Base-by-base conservation (phyloP, 2,329 filamentous ascomycete species). In the Tolypocladium album region DNA sequence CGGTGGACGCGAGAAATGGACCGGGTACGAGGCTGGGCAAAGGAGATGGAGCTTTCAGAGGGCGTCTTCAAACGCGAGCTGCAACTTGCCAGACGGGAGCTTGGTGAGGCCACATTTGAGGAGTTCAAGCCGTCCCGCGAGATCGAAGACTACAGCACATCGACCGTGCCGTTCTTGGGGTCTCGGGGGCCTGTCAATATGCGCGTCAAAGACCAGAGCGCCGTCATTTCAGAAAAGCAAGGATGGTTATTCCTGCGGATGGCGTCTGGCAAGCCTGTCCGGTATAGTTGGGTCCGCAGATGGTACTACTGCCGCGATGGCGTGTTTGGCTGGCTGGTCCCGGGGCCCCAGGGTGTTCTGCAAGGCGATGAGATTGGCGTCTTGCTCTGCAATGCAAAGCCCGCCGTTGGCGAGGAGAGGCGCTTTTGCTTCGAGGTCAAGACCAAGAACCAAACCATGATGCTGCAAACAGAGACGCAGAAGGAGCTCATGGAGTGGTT, bases 391-490 rank as follows among this genome's bases (percentile, higher is more conserved):
- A 96, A 90, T 68, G 89, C 94, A 56, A 90, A 93, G 67, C 92
- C 92, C 22, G 92, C 92, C 0, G 88, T 95, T 58, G 87, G 90
- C 65, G 94, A 99, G 74, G 94, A 99, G 69, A 86, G 94, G 45
- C 85, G 94, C 20, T 99, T 97, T 74, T 97, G 94, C 71, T 97
- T 99, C 68, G 94, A 99, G 74, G 89, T 99, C 68, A 99, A 97
- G 79, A 99, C 94, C 2, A 99, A 97, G 74, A 96, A 90, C 68
- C 89, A 89, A 63, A 94, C 88, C 57, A 86, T 96, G 64, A 78
- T 97, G 61, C 79, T 99, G 3, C 94, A 99, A 75, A 90, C 93
- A 5, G 94, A 99, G 71, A 96, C 91, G 0, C 94, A 99, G 71
- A 79, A 78, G 57, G 90, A 97, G 70, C 82, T 99, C n/a, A 92